Conservation (phyloP, 2,329 filamentous ascomycete genomes). For the Biscogniauxia sp. region DNA sequence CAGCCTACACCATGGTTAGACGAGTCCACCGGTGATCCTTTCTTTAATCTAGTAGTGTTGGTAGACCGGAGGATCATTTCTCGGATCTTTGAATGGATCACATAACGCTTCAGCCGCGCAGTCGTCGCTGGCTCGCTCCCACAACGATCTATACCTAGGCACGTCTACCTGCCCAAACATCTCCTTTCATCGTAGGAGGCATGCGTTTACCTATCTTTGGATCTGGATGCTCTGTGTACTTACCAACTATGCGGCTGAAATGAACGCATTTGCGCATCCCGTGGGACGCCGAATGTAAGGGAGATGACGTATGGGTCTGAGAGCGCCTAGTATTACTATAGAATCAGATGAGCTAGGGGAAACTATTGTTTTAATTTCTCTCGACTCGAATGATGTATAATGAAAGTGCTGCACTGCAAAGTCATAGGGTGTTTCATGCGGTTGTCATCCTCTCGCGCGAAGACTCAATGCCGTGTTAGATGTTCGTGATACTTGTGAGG, state of each 20-base stretch:
- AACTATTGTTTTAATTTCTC: neutral
- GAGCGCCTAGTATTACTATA: neutral
- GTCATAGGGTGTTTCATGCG: neutral
- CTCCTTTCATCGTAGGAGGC: neutral
- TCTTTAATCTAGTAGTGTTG: neutral
- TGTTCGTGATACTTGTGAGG: neutral
- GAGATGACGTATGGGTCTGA: neutral
- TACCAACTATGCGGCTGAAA: neutral
- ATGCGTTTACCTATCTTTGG: no score
- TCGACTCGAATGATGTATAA: neutral
- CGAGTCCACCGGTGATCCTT: slow-evolving; percentile 3
- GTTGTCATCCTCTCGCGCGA: neutral
- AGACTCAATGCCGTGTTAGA: neutral
- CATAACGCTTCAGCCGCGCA: neutral
- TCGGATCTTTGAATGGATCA: neutral
- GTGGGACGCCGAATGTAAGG: neutral
- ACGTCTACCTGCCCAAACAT: neutral
- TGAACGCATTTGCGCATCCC: neutral
- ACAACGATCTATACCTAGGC: neutral
- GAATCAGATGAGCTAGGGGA: neutral
- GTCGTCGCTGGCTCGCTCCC: neutral
- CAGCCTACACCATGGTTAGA: slow-evolving; percentile 4
- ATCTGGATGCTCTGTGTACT: neutral
- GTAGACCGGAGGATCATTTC: neutral
- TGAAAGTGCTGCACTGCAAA: neutral